Base-by-base conservation (phyloP, 768 basidiomycete genomes). In the Boletus rufocinnamomeus region DNA sequence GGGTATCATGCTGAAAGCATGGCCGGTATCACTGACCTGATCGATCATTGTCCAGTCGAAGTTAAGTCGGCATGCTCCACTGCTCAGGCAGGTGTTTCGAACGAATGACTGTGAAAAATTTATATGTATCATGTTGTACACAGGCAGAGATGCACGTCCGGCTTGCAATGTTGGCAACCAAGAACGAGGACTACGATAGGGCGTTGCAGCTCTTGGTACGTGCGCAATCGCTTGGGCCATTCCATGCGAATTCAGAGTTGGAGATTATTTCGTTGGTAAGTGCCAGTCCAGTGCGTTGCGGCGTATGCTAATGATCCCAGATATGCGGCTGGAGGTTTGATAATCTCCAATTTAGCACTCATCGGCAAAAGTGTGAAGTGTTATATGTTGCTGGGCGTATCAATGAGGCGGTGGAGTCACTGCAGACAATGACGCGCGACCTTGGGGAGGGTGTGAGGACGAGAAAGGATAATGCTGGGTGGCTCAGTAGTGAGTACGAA, bases 261-360 rank as follows among this genome's bases (percentile, higher is more conserved):
- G 30, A 34, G 13, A 25, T 21, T 2, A 55, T 58, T 48, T 41
- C 37, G 4, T 21, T 48, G 46, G 57, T 56, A n/a, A 48, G 45
- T 17, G 6, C 13, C 8, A 17, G 13, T 14, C 2, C n/a, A 27
- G 3, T 34, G 45, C 8, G 2, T 23, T 48, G 2, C 14, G 13
- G 13, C 4, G 17, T n/a, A 8, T n/a, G 13, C 17, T 54, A 37
- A 58, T 21, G 13, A 4, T 34, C 8, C 19, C 16, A 58, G 57
- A 35, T 58, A 28, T 58, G 52, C 5, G 57, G 57, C 1, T 58
- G 57, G 57, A 54, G 32, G n/a, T 58, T 58, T 40, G 57, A 58
- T 14, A 41, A 55, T 34, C 28, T 58, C 8, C 9, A 6, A 17
- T 54, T 54, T 34, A 58, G 23, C 19, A 40, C 23, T 41, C 16